Percentiles rank a stretch among this genome's conserved stretches.
Conservation (phyloP, 179 eudicot genomes). For the Silene vulgaris region DNA sequence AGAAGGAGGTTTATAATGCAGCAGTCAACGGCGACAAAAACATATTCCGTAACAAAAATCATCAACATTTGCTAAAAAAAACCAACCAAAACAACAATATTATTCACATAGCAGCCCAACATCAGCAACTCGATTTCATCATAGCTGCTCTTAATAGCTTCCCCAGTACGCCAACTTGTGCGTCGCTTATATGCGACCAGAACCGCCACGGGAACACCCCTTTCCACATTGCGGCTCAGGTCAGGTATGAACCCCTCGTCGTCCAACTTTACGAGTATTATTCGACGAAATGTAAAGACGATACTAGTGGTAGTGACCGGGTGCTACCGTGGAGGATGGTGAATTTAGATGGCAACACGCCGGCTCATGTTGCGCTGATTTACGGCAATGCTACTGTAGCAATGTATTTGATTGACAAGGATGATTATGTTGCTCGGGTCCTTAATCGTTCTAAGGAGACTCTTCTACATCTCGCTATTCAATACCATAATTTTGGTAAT, state of each 20-base stretch:
- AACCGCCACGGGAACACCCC: constrained; percentile 15
- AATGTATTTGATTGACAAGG: background rate
- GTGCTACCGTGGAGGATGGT: constrained; percentile 1
- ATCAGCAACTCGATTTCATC: constrained; percentile 2
- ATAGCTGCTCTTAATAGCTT: background rate
- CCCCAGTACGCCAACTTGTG: background rate
- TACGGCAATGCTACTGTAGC: background rate
- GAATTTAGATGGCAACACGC: constrained; percentile 14
- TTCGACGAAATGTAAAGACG: background rate
- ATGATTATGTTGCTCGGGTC: background rate
- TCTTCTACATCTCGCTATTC: constrained; percentile 22
- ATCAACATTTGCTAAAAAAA: background rate
- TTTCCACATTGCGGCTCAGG: constrained; percentile 15
- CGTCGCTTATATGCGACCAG: background rate
- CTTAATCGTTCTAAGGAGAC: constrained; percentile 10
- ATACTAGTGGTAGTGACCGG: background rate
- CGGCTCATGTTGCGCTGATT: constrained; percentile 15
- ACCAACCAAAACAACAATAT: constrained; percentile 9
- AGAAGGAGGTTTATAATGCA: constrained; percentile 12
- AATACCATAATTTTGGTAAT: constrained; percentile 6
- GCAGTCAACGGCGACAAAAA: constrained; percentile 3
- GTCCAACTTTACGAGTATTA: background rate
- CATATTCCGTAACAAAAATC: background rate
- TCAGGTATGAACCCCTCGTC: background rate
- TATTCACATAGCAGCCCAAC: constrained; percentile 8